A percentile compares a stretch with the other conserved stretches of the same genome.
Evolutionary conservation across 2,329 filamentous ascomycete species (phyloP).

Genomic region (Aspergillus tubingensis): DNA sequence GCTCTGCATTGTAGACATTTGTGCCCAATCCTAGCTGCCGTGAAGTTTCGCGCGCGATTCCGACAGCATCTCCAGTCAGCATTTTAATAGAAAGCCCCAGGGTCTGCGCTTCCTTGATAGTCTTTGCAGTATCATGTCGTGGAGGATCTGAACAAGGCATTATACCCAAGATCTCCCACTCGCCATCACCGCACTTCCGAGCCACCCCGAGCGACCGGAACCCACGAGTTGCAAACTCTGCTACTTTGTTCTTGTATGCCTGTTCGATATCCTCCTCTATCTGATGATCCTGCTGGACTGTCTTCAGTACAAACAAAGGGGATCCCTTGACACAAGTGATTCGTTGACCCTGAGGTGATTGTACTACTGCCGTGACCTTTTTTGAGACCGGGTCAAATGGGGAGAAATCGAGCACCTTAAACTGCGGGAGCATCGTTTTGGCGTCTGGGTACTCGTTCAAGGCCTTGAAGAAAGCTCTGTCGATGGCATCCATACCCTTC

Average conservation of each 20-base stretch:
- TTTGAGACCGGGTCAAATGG: conserved; percentile 93
- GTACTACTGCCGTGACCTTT: conserved; percentile 82
- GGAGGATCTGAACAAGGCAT: conserved; percentile 94
- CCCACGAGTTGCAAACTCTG: conserved; percentile 87
- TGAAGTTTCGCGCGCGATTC: conserved; percentile 88
- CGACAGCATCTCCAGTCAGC: conserved; percentile 92
- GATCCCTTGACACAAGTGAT: conserved; percentile 91
- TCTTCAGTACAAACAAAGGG: conserved; percentile 82
- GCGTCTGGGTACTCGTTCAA: conserved; percentile 79
- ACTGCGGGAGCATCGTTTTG: conserved; percentile 78
- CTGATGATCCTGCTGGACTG: conserved; percentile 80
- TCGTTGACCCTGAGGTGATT: conserved; percentile 78
- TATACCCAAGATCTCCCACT: conserved; percentile 91
- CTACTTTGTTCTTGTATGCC: conserved; percentile 89
- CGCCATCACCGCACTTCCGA: conserved; percentile 77
- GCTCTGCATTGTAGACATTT: conserved; percentile 92
- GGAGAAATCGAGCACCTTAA: conserved; percentile 80
- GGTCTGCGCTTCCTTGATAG: conserved; percentile 84
- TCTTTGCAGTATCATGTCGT: conserved; percentile 85
- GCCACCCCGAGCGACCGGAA: conserved; percentile 93
- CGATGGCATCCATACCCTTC: conserved; percentile 93
- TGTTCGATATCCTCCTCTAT: conserved; percentile 75
- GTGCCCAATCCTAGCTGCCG: conserved; percentile 88
- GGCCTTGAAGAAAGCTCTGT: conserved; percentile 90
- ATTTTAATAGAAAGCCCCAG: conserved; percentile 92